Percentiles rank a stretch among this genome's conserved stretches.
Conservation (phyloP, 768 basidiomycete genomes). For the Hygrocybe punicea region DNA sequence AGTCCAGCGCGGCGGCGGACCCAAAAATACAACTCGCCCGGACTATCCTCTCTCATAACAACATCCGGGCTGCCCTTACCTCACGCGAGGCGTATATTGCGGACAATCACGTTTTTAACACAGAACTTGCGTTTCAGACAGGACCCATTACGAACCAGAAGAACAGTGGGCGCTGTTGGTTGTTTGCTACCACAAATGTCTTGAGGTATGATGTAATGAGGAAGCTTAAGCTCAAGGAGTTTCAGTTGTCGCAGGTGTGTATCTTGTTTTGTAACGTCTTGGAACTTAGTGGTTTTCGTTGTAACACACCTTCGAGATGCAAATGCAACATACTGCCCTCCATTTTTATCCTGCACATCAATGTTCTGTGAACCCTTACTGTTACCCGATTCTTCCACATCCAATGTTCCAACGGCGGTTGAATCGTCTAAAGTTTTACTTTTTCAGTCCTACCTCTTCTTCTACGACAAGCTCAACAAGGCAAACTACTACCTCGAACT, state of each 20-base stretch:
- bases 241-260: conserved; percentile 83
- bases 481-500: conserved; percentile 89
- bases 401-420: neutral
- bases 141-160: conserved; percentile 84
- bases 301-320: neutral
- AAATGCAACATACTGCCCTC: too few relatives aligned
- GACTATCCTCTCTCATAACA: conserved; percentile 65
- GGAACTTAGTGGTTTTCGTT: neutral
- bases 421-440: neutral
- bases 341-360: too few relatives aligned
- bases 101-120: conserved; percentile 80
- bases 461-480: conserved; percentile 96
- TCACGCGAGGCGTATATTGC: conserved; percentile 58
- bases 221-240: conserved; percentile 79
- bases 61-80: conserved; percentile 61
- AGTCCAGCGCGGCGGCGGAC: conserved; percentile 48
- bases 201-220: conserved; percentile 82
- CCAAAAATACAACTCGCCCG: conserved; percentile 72
- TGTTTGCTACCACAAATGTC: conserved; percentile 89
- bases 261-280: neutral
- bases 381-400: neutral
- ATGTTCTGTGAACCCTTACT: neutral
- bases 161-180: conserved; percentile 89
- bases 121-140: conserved; percentile 74
- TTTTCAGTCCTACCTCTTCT: conserved; percentile 81